Evolutionary conservation across 306 rosid genomes (phyloP).

Genomic region (Carpinus fangiana): DNA sequence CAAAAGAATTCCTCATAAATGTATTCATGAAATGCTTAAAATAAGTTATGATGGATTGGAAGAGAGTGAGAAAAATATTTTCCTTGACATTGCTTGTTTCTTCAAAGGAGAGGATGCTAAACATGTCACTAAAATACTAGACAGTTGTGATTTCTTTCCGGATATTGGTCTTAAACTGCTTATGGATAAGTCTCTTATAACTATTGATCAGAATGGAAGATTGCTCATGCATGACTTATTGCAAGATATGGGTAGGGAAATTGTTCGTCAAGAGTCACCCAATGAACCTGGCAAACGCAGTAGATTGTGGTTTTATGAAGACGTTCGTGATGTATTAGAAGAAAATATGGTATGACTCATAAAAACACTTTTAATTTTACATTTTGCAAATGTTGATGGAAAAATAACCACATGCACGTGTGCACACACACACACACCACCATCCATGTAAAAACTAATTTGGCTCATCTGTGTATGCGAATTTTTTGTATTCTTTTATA

Average conservation of each 20-base stretch:
- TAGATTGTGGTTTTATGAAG: not conserved
- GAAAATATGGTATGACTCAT: not conserved
- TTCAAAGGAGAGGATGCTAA: not conserved
- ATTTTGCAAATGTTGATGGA: no score
- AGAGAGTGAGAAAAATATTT: not conserved
- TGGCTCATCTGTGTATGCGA: no score
- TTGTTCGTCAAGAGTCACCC: slow-evolving; percentile 1
- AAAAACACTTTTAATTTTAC: not conserved
- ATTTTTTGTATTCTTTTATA: no score
- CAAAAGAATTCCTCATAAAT: not conserved
- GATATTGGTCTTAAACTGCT: not conserved
- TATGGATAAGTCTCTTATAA: not conserved
- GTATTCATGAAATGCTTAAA: not conserved
- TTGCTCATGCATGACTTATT: not conserved
- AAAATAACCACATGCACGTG: no score
- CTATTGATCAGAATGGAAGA: not conserved
- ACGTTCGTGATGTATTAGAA: not conserved
- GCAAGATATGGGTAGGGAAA: not conserved
- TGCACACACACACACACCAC: no score
- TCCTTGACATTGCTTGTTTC: not conserved
- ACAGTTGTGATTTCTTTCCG: not conserved
- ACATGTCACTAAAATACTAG: not conserved
- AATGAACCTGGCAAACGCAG: not conserved
- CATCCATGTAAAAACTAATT: no score
- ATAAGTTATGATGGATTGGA: not conserved